These are phyloP conservation scores for Pinguiococcus pyrenoidosus DNA, from an alignment of 108 stramenopile species.

Conservation along the genomic window DNA sequence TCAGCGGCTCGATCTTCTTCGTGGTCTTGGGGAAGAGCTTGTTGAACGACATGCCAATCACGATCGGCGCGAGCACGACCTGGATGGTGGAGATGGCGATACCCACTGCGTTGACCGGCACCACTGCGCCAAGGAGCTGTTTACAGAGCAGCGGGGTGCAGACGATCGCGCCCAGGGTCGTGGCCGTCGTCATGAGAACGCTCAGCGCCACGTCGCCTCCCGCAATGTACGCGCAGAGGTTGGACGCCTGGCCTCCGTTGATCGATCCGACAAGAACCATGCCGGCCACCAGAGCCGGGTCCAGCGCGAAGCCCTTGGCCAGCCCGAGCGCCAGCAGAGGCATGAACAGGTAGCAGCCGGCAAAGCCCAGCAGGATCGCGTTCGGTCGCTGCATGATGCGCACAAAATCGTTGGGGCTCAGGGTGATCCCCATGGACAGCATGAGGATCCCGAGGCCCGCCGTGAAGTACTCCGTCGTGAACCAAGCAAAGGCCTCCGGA, in stretches of 20 bases:
- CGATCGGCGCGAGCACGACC: constrained; percentile 91
- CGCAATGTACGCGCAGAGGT: constrained; percentile 93
- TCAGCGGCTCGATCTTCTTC: constrained; percentile 71
- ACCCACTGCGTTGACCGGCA: constrained; percentile 85
- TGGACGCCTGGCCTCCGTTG: constrained; percentile 93
- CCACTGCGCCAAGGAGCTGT: constrained; percentile 73
- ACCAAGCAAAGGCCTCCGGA: constrained; percentile 81
- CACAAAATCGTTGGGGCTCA: constrained; percentile 76
- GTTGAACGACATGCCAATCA: constrained; percentile 80
- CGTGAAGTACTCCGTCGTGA: constrained; percentile 90
- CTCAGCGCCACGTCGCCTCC: constrained; percentile 86
- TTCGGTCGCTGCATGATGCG: constrained; percentile 67
- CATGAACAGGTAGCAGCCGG: constrained; percentile 80
- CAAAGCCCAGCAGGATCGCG: constrained; percentile 78
- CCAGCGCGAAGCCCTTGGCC: constrained; percentile 59
- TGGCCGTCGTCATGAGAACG: constrained; percentile 94
- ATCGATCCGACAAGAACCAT: constrained; percentile 88
- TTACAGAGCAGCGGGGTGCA: constrained; percentile 95
- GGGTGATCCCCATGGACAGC: constrained; percentile 96
- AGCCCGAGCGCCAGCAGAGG: constrained; percentile 65
- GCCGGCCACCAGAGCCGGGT: constrained; percentile 76
- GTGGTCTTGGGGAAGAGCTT: constrained; percentile 75
- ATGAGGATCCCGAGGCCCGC: constrained; percentile 74
- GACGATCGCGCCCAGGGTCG: constrained; percentile 87
- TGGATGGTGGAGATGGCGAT: constrained; percentile 85